Evolutionary conservation across 306 rosid species (phyloP).

Genomic region (Phaseolus lunatus): DNA sequence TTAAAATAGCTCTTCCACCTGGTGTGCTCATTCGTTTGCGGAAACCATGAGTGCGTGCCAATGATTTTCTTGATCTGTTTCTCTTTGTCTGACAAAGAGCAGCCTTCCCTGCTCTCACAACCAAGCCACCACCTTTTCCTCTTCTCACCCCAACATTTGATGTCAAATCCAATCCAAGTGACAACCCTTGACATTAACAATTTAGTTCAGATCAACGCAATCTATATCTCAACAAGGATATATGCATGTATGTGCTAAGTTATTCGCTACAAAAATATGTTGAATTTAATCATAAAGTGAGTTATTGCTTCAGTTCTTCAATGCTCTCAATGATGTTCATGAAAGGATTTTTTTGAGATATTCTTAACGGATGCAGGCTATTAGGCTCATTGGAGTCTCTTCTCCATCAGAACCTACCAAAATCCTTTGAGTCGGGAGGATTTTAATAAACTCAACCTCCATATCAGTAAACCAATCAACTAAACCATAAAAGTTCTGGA

Average conservation of each 20-base stretch:
- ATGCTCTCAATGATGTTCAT: neutral
- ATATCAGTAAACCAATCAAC: neutral
- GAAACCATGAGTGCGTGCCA: slow-evolving; percentile 90
- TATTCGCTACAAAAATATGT: slow-evolving; percentile 6
- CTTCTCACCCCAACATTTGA: slow-evolving; percentile 56
- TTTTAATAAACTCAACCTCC: neutral
- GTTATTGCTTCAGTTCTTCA: neutral
- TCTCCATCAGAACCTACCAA: neutral
- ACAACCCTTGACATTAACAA: slow-evolving; percentile 56
- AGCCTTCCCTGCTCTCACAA: slow-evolving; percentile 85
- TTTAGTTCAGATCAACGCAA: slow-evolving; percentile 27
- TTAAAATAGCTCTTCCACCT: slow-evolving; percentile 80
- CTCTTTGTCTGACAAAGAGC: slow-evolving; percentile 89
- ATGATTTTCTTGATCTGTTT: slow-evolving; percentile 86
- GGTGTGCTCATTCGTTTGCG: slow-evolving; percentile 88
- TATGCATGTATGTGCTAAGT: neutral
- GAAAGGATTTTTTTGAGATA: neutral
- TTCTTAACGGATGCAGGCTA: neutral
- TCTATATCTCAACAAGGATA: slow-evolving; percentile 12
- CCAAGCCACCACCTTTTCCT: slow-evolving; percentile 60
- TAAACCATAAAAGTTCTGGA: neutral
- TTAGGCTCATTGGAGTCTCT: neutral
- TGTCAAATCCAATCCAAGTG: slow-evolving; percentile 67
- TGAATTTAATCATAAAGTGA: neutral
- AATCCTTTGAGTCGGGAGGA: neutral